Evolutionary conservation across 129 eudicot species (phyloP), one percentile per base, ranked within the genome.

Genomic region (Arctium lappa): DNA sequence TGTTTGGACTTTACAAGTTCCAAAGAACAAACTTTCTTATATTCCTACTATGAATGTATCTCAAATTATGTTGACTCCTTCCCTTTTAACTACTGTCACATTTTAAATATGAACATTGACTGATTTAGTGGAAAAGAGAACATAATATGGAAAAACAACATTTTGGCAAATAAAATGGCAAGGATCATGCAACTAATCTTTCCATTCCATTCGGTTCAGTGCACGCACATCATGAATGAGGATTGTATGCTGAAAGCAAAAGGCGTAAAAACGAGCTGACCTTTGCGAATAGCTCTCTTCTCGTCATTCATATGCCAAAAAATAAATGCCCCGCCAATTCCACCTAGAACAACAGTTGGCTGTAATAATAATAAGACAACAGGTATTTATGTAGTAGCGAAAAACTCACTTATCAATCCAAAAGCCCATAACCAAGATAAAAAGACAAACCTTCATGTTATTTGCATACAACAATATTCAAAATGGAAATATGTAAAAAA

Each of bases 251-350:
- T 13, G 3, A 4, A 29, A 46, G 69, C n/a, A 60, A 10, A 15
- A 7, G 44, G 50, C 6, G 16, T 36, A 30, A 48, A 70, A 31
- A 32, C 44, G 30, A 60, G 68, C 83, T 76, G 32, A 93, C 97
- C 98, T 89, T 85, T 88, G 6, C 11, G 75, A 79, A 91, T 79
- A 72, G 91, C 92, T 89, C 98, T 88, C 79, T 79, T 87, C 86
- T 91, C 94, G 80, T 94, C 98, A 87, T 92, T 91, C 38, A 84
- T 69, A 74, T 87, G 98, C 86, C 90, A 42, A 48, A 87, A 79
- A 72, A 86, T 40, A 80, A 86, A 85, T 72, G 91, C 85, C 9
- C 97, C 92, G 48, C 94, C 94, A 83, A 94, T 53, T 77, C 92
- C 94, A 72, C 88, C 89, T 5, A 91, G 10, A 70, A 87, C 74